Evolutionary conservation across 805 yeast species (phyloP).

Genomic region (Sugiyamaella mastotermitis): DNA sequence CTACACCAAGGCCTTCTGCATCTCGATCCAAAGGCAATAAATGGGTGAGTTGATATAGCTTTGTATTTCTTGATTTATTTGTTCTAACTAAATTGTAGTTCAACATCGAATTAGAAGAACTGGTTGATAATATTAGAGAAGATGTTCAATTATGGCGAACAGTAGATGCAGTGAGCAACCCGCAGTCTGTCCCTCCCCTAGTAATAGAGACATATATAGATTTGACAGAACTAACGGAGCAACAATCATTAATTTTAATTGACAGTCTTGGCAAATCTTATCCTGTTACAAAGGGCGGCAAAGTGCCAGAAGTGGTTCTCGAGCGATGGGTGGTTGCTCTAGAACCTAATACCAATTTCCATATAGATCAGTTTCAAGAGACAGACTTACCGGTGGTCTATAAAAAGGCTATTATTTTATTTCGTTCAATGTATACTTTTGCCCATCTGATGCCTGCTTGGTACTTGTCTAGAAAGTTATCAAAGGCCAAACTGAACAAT

Average conservation of each 20-base stretch:
- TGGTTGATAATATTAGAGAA: constrained; percentile 38
- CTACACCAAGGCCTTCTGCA: background rate
- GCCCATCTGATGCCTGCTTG: constrained; percentile 66
- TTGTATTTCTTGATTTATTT: constrained; percentile 2
- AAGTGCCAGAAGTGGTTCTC: constrained; percentile 77
- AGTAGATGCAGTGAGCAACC: constrained; percentile 19
- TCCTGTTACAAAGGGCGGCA: constrained; percentile 53
- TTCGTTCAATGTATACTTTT: constrained; percentile 67
- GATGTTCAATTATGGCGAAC: constrained; percentile 59
- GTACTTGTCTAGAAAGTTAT: constrained; percentile 45
- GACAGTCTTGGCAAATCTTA: constrained; percentile 45
- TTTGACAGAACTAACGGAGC: constrained; percentile 47
- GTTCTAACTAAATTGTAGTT: constrained; percentile 33
- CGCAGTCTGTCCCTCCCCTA: constrained; percentile 58
- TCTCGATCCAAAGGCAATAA: constrained; percentile 22
- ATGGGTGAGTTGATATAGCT: constrained; percentile 15
- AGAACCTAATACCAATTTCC: background rate
- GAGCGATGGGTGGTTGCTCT: constrained; percentile 87
- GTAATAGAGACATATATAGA: constrained; percentile 81
- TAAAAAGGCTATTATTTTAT: constrained; percentile 65
- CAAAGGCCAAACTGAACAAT: constrained; percentile 34
- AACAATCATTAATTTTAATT: constrained; percentile 52
- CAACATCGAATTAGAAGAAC: constrained; percentile 35
- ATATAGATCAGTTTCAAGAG: background rate
- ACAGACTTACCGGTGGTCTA: constrained; percentile 61